Evolutionary conservation across 768 basidiomycete species (phyloP), one percentile per base, ranked within the genome.

Genomic region (Nevesoporus exiguus): DNA sequence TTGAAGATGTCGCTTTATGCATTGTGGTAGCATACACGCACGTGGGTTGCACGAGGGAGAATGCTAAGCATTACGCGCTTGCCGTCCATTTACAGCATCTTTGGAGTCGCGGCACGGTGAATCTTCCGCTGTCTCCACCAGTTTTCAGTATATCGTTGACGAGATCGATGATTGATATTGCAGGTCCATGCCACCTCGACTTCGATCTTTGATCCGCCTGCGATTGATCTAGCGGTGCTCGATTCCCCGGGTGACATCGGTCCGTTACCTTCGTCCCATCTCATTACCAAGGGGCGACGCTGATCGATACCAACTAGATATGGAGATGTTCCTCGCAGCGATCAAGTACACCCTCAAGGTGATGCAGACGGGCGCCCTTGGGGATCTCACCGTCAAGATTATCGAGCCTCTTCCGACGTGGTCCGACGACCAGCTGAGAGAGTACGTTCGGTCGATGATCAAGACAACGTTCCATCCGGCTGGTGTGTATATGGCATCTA

Each of bases 31-130:
- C 34, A 14, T 36, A 36, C 66, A 33, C 68, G 72, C 27, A 71
- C 65, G 42, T 73, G 63, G 52, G 43, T 7, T 63, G 54, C 30
- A 45, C 54, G 9, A 45, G 19, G 15, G 52, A 56, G 29, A 54
- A 56, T 22, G 60, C 60, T 11, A 51, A 43, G 30, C 54, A 64
- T 39, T 58, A 56, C 15, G 42, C 19, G 6, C 25, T 55, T 31
- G 40, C 48, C 14, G 50, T 63, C 33, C 44, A 52, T 25, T 17
- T 63, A 6, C 47, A 60, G 21, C 60, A 62, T 25, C 56, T 54
- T 25, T 65, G 52, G 56, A 62, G 49, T 56, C 52, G 57, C 19
- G 64, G 64, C 25, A 42, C 42, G 22, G 54, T 62, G 13, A 36
- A 37, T 48, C 14, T 2, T 5, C 1, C 25, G 7, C 15, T 29